Conservation (phyloP, 306 rosid genomes). For the Malus orientalis region DNA sequence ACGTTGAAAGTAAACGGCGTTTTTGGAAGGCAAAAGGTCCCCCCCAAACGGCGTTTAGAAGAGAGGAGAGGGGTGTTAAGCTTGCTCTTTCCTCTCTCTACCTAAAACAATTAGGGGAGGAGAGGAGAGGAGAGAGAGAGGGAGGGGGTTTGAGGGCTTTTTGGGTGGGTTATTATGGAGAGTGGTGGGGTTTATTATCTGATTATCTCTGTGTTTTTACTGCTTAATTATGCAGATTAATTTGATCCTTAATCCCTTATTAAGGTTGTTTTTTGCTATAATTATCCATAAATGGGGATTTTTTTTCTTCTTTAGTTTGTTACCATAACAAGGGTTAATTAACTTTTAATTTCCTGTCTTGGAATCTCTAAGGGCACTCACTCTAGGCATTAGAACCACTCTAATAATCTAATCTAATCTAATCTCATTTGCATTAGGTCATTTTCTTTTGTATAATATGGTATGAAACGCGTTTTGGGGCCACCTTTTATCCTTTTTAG, state of each 20-base stretch:
- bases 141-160: constrained; percentile 22
- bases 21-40: constrained; percentile 18
- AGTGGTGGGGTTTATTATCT: neutral
- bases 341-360: constrained; percentile 9
- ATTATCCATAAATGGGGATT: constrained; percentile 26
- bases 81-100: constrained; percentile 6
- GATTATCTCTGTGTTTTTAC: neutral
- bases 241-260: constrained; percentile 56
- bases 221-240: constrained; percentile 29
- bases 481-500: neutral
- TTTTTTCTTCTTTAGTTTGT: too few relatives aligned
- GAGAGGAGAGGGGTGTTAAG: constrained; percentile 6
- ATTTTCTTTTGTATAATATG: constrained; percentile 26
- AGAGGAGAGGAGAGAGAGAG: neutral
- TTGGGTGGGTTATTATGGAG: constrained; percentile 5
- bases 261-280: constrained; percentile 29
- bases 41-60: constrained; percentile 68
- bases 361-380: constrained; percentile 27
- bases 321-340: neutral
- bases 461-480: constrained; percentile 6
- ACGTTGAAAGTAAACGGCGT: constrained; percentile 49
- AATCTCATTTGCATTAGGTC: constrained; percentile 22
- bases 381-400: neutral
- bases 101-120: constrained; percentile 2
- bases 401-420: neutral